Conservation (phyloP, 2,329 filamentous ascomycete genomes). For the Botryosphaeria dothidea region DNA sequence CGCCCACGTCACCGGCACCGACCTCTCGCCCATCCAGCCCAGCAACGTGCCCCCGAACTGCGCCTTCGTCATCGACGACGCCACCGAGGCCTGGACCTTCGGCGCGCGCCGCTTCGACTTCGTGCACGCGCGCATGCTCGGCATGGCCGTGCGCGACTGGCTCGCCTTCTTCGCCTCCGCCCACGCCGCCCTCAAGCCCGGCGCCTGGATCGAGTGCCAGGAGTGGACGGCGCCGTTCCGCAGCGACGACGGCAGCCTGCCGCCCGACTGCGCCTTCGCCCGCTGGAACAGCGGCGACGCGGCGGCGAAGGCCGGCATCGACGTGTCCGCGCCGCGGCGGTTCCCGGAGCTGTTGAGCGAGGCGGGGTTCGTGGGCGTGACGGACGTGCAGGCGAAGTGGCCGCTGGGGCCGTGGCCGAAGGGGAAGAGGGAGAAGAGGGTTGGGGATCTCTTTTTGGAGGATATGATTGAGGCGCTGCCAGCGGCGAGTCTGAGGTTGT, state of each 20-base stretch:
- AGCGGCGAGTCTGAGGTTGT: neutral
- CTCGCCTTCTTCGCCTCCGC: slow-evolving; percentile 45
- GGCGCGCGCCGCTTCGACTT: slow-evolving; percentile 53
- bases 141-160: slow-evolving; percentile 55
- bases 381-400: slow-evolving; percentile 35
- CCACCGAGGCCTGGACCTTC: slow-evolving; percentile 54
- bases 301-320: slow-evolving; percentile 40
- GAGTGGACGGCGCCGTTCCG: slow-evolving; percentile 34
- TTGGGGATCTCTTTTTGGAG: slow-evolving; percentile 43
- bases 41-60: slow-evolving; percentile 28
- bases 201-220: slow-evolving; percentile 49
- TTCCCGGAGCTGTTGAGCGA: slow-evolving; percentile 43
- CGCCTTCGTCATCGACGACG: slow-evolving; percentile 29
- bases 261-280: slow-evolving; percentile 20
- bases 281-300: slow-evolving; percentile 32
- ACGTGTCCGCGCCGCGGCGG: slow-evolving; percentile 39
- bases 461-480: slow-evolving; percentile 20
- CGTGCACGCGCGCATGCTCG: slow-evolving; percentile 54
- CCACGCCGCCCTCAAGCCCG: slow-evolving; percentile 42
- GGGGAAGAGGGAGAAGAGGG: slow-evolving; percentile 51
- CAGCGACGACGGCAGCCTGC: slow-evolving; percentile 26
- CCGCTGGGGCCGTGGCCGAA: slow-evolving; percentile 49
- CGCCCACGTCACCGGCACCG: slow-evolving; percentile 25
- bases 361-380: slow-evolving; percentile 48
- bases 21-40: slow-evolving; percentile 33